Percentiles rank a stretch among this genome's conserved stretches.
These are phyloP conservation scores for Gastrolobium bilobum DNA, from an alignment of 306 rosid species.

Conservation along the genomic window DNA sequence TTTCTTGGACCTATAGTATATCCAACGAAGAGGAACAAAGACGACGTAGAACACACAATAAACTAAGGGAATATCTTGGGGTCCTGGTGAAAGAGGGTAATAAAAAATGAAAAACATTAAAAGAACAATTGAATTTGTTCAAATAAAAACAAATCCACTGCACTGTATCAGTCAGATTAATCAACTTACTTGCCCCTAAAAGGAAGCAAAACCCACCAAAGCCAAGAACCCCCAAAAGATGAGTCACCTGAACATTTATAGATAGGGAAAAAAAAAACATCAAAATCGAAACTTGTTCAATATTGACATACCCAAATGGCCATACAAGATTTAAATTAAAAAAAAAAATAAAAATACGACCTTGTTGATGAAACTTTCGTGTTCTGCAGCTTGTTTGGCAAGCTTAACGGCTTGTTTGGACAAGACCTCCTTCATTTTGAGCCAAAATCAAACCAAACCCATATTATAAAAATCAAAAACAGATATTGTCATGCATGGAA, in stretches of 20 bases:
- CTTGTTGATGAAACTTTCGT: slow-evolving; percentile 78
- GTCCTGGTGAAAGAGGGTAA: slow-evolving; percentile 60
- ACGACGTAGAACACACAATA: slow-evolving; percentile 78
- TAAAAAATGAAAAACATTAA: slow-evolving; percentile 23
- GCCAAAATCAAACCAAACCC: slow-evolving; percentile 60
- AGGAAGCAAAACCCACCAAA: slow-evolving; percentile 89
- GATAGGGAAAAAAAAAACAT: background rate
- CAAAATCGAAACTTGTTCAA: slow-evolving; percentile 20
- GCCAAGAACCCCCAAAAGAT: slow-evolving; percentile 81
- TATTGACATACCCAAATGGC: slow-evolving; percentile 8
- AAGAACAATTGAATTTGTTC: background rate
- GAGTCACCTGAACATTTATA: slow-evolving; percentile 63
- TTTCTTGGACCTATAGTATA: slow-evolving; percentile 88
- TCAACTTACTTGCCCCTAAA: slow-evolving; percentile 85
- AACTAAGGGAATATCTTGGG: slow-evolving; percentile 77
- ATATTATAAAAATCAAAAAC: slow-evolving; percentile 22
- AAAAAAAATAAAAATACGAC: slow-evolving; percentile 49
- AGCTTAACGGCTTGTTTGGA: slow-evolving; percentile 87
- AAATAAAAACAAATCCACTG: background rate
- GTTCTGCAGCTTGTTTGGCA: slow-evolving; percentile 90
- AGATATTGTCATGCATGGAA: slow-evolving; percentile 22
- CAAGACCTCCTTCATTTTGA: slow-evolving; percentile 66
- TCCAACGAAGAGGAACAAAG: slow-evolving; percentile 95
- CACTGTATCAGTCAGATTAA: slow-evolving; percentile 4
- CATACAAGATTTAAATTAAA: background rate